Evolutionary conservation across 2,329 filamentous ascomycete species (phyloP).

Genomic region (Waltergamsia citrina): DNA sequence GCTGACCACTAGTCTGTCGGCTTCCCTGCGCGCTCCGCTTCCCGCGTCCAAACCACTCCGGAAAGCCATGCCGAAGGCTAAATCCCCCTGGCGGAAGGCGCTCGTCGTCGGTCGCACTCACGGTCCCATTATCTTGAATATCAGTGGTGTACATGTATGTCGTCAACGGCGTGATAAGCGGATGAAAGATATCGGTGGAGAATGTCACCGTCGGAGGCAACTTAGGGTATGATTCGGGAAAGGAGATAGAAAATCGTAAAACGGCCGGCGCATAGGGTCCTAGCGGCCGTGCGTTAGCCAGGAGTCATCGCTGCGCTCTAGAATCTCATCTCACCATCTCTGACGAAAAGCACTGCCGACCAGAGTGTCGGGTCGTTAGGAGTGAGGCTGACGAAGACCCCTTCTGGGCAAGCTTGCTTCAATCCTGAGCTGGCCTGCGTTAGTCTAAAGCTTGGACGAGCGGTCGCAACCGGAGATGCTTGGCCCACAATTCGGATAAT

Average conservation of each 20-base stretch:
- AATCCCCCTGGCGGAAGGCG: constrained; percentile 81
- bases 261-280: constrained; percentile 84
- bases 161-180: constrained; percentile 83
- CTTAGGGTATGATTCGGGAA: constrained; percentile 70
- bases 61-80: constrained; percentile 83
- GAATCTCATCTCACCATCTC: constrained; percentile 54
- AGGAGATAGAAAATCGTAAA: constrained; percentile 82
- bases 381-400: constrained; percentile 77
- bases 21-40: constrained; percentile 26
- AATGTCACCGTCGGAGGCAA: constrained; percentile 81
- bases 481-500: constrained; percentile 68
- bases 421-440: constrained; percentile 55
- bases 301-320: background rate
- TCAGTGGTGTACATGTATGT: constrained; percentile 88
- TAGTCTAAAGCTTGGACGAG: too few relatives aligned
- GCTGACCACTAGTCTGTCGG: constrained; percentile 31
- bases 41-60: constrained; percentile 71
- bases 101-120: constrained; percentile 77
- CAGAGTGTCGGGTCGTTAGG: constrained; percentile 74
- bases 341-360: constrained; percentile 87
- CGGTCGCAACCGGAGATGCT: too few relatives aligned
- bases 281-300: constrained; percentile 22
- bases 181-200: constrained; percentile 89
- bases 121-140: constrained; percentile 63
- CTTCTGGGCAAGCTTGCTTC: constrained; percentile 73